Conservation (phyloP, 768 basidiomycete genomes). For the Termitomyces sp. region DNA sequence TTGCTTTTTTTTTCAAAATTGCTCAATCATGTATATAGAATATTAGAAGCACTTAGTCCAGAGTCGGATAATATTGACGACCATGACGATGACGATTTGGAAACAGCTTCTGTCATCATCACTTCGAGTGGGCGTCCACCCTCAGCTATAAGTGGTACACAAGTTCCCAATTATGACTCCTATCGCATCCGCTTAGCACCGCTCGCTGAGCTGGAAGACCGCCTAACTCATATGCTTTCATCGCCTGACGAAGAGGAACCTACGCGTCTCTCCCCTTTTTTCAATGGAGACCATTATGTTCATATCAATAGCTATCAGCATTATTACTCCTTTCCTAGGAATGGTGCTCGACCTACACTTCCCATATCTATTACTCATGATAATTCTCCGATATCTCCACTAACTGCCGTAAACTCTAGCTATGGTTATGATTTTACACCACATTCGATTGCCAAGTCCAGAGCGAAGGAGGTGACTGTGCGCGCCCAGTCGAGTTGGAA, state of each 20-base stretch:
- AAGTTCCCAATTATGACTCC: constrained; percentile 55
- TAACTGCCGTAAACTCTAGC: constrained; percentile 20
- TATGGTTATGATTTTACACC: constrained; percentile 19
- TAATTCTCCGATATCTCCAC: constrained; percentile 25
- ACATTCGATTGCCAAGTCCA: constrained; percentile 29
- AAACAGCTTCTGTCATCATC: constrained; percentile 51
- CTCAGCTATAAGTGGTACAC: constrained; percentile 46
- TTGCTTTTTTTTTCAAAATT: constrained; percentile 13
- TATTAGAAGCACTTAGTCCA: constrained; percentile 70
- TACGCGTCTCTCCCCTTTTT: constrained; percentile 46
- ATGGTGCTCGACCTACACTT: constrained; percentile 40
- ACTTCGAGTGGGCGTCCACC: constrained; percentile 46
- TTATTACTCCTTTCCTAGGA: background rate
- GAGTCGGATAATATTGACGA: constrained; percentile 60
- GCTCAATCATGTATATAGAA: constrained; percentile 37
- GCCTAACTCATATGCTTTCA: constrained; percentile 62
- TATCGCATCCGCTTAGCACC: constrained; percentile 67
- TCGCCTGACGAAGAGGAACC: constrained; percentile 71
- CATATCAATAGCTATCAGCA: constrained; percentile 18
- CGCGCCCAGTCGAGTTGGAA: constrained; percentile 69
- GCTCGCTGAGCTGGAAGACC: constrained; percentile 65
- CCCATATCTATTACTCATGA: constrained; percentile 45
- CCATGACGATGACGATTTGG: constrained; percentile 53
- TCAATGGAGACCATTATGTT: constrained; percentile 20
- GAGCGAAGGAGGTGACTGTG: constrained; percentile 52